These are phyloP conservation scores for Fraxinus platypoda DNA, from an alignment of 305 asterid genomes.

Conservation along the genomic window DNA sequence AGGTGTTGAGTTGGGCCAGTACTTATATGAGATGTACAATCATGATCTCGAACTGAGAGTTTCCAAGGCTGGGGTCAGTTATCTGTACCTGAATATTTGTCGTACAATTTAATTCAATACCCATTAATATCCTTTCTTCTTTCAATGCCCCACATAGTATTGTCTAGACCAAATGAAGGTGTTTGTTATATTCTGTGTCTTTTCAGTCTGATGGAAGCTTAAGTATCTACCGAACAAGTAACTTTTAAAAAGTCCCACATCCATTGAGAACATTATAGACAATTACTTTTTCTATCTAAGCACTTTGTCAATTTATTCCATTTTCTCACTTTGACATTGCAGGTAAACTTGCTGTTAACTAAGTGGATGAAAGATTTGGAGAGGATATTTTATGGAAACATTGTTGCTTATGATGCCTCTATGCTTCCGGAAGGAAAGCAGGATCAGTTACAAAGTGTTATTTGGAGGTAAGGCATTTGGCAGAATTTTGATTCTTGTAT, in stretches of 20 bases:
- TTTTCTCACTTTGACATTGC: constrained; percentile 23
- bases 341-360: constrained; percentile 70
- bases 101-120: constrained; percentile 2
- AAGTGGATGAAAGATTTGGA: constrained; percentile 94
- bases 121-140: neutral
- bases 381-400: constrained; percentile 77
- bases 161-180: neutral
- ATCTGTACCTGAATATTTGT: constrained; percentile 11
- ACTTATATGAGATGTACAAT: constrained; percentile 78
- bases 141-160: neutral
- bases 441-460: constrained; percentile 61
- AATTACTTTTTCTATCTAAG: neutral
- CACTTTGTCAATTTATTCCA: constrained; percentile 8
- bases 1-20: constrained; percentile 91
- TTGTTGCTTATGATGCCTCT: constrained; percentile 80
- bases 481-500: constrained; percentile 13
- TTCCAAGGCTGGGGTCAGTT: constrained; percentile 94
- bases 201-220: neutral
- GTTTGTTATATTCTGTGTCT: neutral
- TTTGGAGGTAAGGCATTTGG: constrained; percentile 62
- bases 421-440: constrained; percentile 55
- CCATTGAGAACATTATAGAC: neutral
- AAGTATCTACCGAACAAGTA: neutral
- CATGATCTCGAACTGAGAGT: constrained; percentile 95
- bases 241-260: neutral